Evolutionary conservation across 495 filamentous ascomycete species (phyloP).

Genomic region (Podospora appendiculata): DNA sequence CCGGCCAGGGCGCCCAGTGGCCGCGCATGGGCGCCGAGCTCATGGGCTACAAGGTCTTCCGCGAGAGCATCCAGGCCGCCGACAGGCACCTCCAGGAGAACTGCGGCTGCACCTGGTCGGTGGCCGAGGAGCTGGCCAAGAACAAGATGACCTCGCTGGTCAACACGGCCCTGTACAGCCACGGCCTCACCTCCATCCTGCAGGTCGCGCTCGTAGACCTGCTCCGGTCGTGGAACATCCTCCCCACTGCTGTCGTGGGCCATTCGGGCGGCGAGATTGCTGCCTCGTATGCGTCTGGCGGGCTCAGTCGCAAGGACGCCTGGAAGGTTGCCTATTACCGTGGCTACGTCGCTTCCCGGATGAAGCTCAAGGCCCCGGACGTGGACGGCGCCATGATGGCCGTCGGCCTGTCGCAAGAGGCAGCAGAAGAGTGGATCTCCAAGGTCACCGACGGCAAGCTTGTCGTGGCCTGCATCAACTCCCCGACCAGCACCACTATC

Average conservation of each 20-base stretch:
- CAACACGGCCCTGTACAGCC: conserved; percentile 7
- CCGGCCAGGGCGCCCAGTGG: conserved; percentile 29
- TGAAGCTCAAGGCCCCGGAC: conserved; percentile 4
- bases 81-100: conserved; percentile 5
- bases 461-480: conserved; percentile 41
- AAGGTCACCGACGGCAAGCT: conserved; percentile 1
- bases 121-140: not conserved
- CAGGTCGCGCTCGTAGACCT: conserved; percentile 49
- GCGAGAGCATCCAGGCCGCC: conserved; percentile 15
- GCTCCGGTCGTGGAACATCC: conserved; percentile 37
- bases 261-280: conserved; percentile 57
- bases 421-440: not conserved
- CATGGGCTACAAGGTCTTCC: conserved; percentile 8
- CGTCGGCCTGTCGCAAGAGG: conserved; percentile 1
- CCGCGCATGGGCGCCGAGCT: conserved; percentile 37
- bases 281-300: conserved; percentile 37
- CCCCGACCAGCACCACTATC: conserved; percentile 35
- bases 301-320: conserved; percentile 33
- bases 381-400: conserved; percentile 31
- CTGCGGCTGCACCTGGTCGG: not conserved
- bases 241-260: conserved; percentile 40
- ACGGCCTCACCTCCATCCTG: conserved; percentile 39
- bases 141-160: conserved; percentile 13
- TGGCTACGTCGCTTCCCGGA: conserved; percentile 17
- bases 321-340: conserved; percentile 44